These are phyloP conservation scores for Salvia miltiorrhiza DNA, from an alignment of 257 asterid genomes.

Conservation along the genomic window DNA sequence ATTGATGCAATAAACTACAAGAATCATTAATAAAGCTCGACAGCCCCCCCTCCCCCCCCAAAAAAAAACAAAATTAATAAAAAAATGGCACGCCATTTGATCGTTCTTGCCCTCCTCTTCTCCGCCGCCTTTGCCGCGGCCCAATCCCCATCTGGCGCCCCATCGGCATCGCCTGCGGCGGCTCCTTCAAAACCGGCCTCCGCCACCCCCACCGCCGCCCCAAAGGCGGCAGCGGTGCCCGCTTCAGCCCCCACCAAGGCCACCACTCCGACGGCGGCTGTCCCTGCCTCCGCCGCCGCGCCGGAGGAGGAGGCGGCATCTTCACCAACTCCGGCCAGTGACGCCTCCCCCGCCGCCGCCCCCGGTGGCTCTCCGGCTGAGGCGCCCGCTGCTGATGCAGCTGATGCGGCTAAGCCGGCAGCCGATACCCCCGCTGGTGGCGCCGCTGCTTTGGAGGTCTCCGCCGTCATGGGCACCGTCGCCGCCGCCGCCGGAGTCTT, in stretches of 20 bases:
- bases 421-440: slow-evolving; percentile 33
- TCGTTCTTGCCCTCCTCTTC: slow-evolving; percentile 49
- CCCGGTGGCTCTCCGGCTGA: slow-evolving; percentile 26
- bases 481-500: slow-evolving; percentile 55
- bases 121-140: slow-evolving; percentile 51
- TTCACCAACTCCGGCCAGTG: slow-evolving; percentile 23
- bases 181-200: slow-evolving; percentile 20
- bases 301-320: neutral
- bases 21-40: slow-evolving; percentile 31
- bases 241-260: slow-evolving; percentile 8
- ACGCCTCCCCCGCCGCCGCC: slow-evolving; percentile 47
- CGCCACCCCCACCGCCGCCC: slow-evolving; percentile 19
- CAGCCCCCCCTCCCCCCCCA: no score
- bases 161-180: slow-evolving; percentile 28
- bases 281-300: neutral
- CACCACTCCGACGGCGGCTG: neutral
- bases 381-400: slow-evolving; percentile 20
- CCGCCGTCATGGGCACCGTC: slow-evolving; percentile 38
- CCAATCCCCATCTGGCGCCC: slow-evolving; percentile 41
- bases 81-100: slow-evolving; percentile 64
- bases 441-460: slow-evolving; percentile 46
- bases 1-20: slow-evolving; percentile 34
- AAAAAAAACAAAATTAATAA: neutral
- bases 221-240: neutral
- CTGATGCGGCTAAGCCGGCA: neutral